These are phyloP conservation scores for Cercospora zeae-maydis DNA, from an alignment of 2,329 filamentous ascomycete genomes.

Conservation along the genomic window DNA sequence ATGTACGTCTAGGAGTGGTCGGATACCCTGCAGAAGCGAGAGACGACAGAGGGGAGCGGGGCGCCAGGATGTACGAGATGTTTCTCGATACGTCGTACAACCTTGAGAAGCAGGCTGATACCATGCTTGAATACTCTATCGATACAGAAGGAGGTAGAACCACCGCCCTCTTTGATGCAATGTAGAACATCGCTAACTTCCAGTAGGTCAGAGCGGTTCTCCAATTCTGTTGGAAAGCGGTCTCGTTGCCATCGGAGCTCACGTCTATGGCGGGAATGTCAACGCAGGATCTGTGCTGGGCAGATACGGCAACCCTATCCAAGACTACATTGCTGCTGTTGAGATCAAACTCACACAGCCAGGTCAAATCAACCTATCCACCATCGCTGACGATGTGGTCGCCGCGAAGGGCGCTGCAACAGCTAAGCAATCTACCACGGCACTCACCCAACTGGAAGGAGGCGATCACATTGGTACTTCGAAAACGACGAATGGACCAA, in stretches of 20 bases:
- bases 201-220: background rate
- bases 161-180: background rate
- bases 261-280: background rate
- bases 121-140: background rate
- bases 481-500: background rate
- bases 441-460: background rate
- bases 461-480: background rate
- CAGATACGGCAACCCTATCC: background rate
- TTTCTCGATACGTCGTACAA: background rate
- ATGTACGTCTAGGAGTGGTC: background rate
- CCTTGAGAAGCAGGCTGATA: background rate
- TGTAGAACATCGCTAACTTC: background rate
- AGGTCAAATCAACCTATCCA: background rate
- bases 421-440: background rate
- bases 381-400: background rate
- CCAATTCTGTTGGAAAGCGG: background rate
- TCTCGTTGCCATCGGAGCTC: background rate
- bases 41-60: background rate
- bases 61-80: background rate
- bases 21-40: background rate
- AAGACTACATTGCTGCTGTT: background rate
- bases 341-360: background rate
- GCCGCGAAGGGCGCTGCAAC: background rate
- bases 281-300: background rate
- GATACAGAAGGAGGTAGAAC: background rate